Conservation (phyloP, 2,329 filamentous ascomycete genomes). For the Fusarium pseudocircinatum region DNA sequence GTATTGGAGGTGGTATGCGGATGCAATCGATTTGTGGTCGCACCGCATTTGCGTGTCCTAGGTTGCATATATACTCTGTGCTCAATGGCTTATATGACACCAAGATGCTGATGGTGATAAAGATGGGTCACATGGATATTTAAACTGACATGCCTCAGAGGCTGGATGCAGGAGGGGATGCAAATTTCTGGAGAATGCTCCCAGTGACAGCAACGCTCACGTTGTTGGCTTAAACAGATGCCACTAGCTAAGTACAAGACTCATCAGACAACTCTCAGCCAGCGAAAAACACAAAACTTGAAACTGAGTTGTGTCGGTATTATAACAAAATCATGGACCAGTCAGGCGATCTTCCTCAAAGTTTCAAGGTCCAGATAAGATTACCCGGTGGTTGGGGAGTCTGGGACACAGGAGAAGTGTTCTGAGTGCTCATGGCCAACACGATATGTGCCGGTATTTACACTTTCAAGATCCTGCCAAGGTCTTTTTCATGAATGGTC, state of each 20-base stretch:
- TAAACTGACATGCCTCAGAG: not conserved
- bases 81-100: not conserved
- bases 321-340: not conserved
- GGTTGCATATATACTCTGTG: slow-evolving; percentile 7
- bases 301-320: not conserved
- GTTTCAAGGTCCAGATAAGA: not conserved
- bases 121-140: not conserved
- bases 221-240: not conserved
- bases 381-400: not conserved
- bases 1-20: not conserved
- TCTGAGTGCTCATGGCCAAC: not conserved
- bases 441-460: not conserved
- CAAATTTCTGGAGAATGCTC: not conserved
- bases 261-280: not conserved
- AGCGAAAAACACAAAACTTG: not conserved
- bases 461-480: not conserved
- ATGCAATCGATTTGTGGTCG: slow-evolving; percentile 7
- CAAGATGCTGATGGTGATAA: not conserved
- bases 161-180: not conserved
- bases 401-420: not conserved
- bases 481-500: not conserved
- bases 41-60: slow-evolving; percentile 14
- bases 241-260: not conserved
- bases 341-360: not conserved
- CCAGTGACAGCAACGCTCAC: not conserved